Evolutionary conservation across 1,284 basidiomycete genomes (phyloP), one percentile per base, ranked within the genome.

Genomic region (Trametes hirsuta): DNA sequence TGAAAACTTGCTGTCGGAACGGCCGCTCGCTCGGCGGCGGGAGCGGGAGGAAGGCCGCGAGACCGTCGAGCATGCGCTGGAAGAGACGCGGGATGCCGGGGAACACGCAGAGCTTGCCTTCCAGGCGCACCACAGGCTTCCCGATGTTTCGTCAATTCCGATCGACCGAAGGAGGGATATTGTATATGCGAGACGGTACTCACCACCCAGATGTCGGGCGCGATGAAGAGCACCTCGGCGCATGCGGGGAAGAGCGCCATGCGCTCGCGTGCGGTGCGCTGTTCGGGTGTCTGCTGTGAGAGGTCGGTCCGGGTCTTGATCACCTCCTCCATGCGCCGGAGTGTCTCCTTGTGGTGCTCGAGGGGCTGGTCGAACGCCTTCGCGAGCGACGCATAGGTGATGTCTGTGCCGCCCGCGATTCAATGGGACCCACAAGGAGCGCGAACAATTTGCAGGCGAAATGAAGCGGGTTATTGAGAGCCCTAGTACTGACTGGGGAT

Each of bases 51-150:
- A 89, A 93, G 1, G 86, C 84, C 34, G 83, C 85, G 30, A 96
- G 76, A 15, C 81, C 84, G 53, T 87, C 81, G 35, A 95, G 77
- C 79, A 96, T 88, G 71, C 85, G 85, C 69, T 93, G 87, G 76
- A 95, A 97, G 21, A 97, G 80, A 0, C 81, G 78, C 0, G 95
- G 95, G 53, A 97, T 94, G n/a, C 94, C 95, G 0, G 95, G 95
- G 74, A 97, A 89, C 22, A 97, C 79, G 74, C 92, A 96, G 3
- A 97, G 79, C 77, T 92, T 95, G 15, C 91, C 91, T 64, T 83
- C 84, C 9, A 97, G 79, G 21, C 94, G 82, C 1, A 95, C 86
- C 1, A 96, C 91, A 21, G 94, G 94, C 90, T 91, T 66, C 18
- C 18, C 18, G 18, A 18, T 18, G 18, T 18, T 18, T 18, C 18